Conservation (phyloP, 73 alveolate genomes). For the Stentor roeselii region DNA sequence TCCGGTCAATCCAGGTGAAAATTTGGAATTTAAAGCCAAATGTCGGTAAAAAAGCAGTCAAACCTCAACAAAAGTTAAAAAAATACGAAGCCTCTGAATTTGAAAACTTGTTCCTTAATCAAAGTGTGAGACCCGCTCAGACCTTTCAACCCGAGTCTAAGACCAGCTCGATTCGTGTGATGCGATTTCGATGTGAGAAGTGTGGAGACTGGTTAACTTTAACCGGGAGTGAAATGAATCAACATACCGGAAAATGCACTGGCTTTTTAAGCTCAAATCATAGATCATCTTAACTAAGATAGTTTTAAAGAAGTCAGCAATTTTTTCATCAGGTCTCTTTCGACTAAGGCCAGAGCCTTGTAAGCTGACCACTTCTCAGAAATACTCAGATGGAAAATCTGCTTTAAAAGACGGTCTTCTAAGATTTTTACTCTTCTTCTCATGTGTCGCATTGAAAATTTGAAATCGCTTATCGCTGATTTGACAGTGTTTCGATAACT, state of each 20-base stretch:
- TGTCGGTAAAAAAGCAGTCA: neutral
- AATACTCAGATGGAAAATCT: neutral
- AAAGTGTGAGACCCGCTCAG: neutral
- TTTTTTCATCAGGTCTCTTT: neutral
- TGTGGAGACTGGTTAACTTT: constrained; percentile 9
- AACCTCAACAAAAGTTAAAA: neutral
- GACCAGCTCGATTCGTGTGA: neutral
- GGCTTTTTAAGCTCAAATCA: neutral
- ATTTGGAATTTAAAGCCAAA: neutral
- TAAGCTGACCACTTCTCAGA: constrained; percentile 23
- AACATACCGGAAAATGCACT: neutral
- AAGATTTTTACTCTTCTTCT: neutral
- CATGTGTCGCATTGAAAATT: neutral
- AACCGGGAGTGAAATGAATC: neutral
- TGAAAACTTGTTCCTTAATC: neutral
- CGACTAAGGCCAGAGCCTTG: constrained; percentile 6
- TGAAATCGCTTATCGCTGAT: neutral
- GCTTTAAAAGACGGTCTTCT: constrained; percentile 26
- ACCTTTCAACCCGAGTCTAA: neutral
- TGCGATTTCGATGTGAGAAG: neutral
- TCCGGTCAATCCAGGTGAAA: neutral
- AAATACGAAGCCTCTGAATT: neutral
- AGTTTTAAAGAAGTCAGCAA: neutral
- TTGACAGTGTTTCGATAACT: neutral
- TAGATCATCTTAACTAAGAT: too few species aligned